Base-by-base conservation (phyloP, 768 basidiomycete genomes). In the Russula abietina region DNA sequence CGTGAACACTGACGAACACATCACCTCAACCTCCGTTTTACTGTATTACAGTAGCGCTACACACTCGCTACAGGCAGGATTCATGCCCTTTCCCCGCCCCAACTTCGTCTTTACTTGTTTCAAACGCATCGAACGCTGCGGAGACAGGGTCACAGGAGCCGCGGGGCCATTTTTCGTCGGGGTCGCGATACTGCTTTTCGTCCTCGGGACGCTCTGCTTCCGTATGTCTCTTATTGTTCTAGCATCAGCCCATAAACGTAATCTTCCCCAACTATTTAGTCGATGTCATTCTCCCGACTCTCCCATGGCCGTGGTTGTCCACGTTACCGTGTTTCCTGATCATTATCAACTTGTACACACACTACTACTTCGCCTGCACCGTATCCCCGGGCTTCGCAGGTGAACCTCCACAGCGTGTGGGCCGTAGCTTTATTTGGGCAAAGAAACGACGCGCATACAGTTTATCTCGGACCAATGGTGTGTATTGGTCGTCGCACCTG, bases 161-260 rank as follows among this genome's bases (percentile, higher is more conserved):
- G 94, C 91, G 33, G 96, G 96, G 0, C 96, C 94, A 0, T 83
- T 88, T 70, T 98, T 98, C 71, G 84, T 98, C 43, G 81, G 76
- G 1, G 77, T 96, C n/a, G 95, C 93, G 4, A 78, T 88, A 59
- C 69, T 85, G 8, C 79, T 98, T 30, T 85, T 94, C 17, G 74
- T 79, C 12, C 69, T 78, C 1, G 94, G 93, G 50, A 78, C 83
- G 0, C 64, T 92, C 54, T 86, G 83, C 66, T 98, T 96, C 72
- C 92, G 93, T 95, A 71, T 75, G 88, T 83, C 33, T 17, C 10
- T 39, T 54, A 36, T 52, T 17, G 6, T 24, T 26, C 6, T n/a
- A 45, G 4, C 3, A 5, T 49, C 6, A 8, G 2, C 7, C 16
- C 26, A 24, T 24, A 45, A 53, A 52, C 10, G 24, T 36, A 60